phyloP scores from a whole-genome alignment of 2,329 filamentous ascomycete genomes.

The Phaeosphaeriaceae sp. region DNA sequence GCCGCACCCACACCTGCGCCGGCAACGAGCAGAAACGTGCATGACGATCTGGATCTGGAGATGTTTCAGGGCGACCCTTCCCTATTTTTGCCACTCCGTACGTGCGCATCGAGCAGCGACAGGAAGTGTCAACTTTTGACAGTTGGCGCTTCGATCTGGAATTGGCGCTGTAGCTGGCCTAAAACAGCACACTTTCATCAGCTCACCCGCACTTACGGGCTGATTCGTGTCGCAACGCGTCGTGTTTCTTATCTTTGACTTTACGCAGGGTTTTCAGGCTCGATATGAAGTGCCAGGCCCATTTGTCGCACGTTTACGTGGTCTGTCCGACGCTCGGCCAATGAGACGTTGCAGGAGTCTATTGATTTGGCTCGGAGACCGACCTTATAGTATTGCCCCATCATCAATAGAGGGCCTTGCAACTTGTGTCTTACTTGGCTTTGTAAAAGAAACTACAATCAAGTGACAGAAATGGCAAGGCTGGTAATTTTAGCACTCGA shows the following conservation, averaged over 20 bases:
- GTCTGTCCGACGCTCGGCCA: not conserved
- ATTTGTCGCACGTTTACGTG: not conserved
- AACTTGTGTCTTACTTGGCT: not conserved
- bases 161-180: not conserved
- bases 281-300: not conserved
- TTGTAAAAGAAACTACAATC: not conserved
- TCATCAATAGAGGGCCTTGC: not conserved
- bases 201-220: not conserved
- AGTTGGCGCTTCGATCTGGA: not conserved
- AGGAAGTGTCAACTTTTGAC: not conserved
- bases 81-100: not conserved
- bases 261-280: not conserved
- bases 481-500: not conserved
- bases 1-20: slow-evolving; percentile 2
- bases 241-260: not conserved
- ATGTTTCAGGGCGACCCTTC: not conserved
- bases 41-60: not conserved
- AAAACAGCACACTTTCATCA: not conserved
- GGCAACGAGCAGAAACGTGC: slow-evolving; percentile 4
- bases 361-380: not conserved
- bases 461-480: not conserved
- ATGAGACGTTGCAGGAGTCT: not conserved
- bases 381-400: not conserved
- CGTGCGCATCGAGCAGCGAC: not conserved
- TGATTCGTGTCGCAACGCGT: not conserved